Conservation (phyloP, 768 basidiomycete species). For the Kwoniella sp. region DNA sequence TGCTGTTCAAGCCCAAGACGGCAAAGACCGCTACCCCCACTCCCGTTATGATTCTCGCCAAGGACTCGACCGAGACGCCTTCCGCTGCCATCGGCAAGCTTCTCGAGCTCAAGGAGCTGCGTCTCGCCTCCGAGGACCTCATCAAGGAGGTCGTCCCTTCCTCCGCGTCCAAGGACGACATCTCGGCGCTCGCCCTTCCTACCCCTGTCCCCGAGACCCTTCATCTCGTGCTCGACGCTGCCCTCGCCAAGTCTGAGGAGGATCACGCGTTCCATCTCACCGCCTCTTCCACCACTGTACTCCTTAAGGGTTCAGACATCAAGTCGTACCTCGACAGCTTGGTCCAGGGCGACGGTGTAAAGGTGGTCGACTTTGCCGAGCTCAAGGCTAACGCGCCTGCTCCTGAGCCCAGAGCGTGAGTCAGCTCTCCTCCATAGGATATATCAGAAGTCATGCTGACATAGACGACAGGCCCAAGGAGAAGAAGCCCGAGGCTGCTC, state of each 20-base stretch:
- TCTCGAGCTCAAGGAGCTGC: constrained; percentile 69
- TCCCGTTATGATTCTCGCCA: constrained; percentile 80
- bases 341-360: constrained; percentile 57
- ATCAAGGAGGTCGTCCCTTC: constrained; percentile 72
- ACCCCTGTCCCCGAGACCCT: constrained; percentile 64
- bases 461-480: constrained; percentile 20
- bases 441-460: not conserved
- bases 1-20: constrained; percentile 90
- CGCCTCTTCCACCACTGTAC: constrained; percentile 66
- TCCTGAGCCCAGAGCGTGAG: constrained; percentile 47
- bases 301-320: constrained; percentile 75
- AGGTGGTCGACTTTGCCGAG: constrained; percentile 68
- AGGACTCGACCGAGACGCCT: constrained; percentile 77
- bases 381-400: constrained; percentile 53
- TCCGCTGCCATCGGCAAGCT: constrained; percentile 70
- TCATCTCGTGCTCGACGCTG: constrained; percentile 67
- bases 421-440: not conserved
- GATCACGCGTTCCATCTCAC: constrained; percentile 69
- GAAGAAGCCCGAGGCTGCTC: constrained; percentile 23
- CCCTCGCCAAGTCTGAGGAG: constrained; percentile 66
- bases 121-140: constrained; percentile 79
- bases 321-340: constrained; percentile 65
- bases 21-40: constrained; percentile 80
- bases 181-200: constrained; percentile 73
- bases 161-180: constrained; percentile 74